Evolutionary conservation across 768 basidiomycete species (phyloP).

Genomic region (Phaeotremella skinneri): DNA sequence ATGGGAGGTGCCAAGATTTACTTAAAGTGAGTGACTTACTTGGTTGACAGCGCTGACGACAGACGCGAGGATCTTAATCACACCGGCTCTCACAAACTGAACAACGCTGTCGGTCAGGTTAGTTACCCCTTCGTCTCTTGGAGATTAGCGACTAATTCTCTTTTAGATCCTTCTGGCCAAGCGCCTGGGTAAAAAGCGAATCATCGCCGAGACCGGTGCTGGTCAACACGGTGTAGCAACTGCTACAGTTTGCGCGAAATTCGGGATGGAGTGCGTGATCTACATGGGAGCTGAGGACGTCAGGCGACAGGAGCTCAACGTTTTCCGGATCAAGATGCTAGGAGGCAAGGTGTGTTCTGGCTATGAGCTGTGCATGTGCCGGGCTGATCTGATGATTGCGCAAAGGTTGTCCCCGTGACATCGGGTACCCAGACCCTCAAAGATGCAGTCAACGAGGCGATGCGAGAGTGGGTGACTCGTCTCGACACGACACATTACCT

Average conservation of each 20-base stretch:
- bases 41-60: neutral
- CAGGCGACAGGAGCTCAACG: conserved; percentile 90
- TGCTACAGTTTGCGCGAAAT: conserved; percentile 95
- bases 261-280: conserved; percentile 88
- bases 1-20: conserved; percentile 94
- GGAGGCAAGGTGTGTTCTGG: conserved; percentile 70
- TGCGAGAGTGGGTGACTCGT: conserved; percentile 98
- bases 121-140: conserved; percentile 26
- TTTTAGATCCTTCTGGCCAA: conserved; percentile 84
- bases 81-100: conserved; percentile 98
- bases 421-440: conserved; percentile 94
- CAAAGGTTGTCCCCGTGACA: conserved; percentile 85
- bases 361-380: neutral
- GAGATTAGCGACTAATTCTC: neutral
- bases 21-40: conserved; percentile 70
- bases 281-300: conserved; percentile 99
- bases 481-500: conserved; percentile 91
- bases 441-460: conserved; percentile 96
- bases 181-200: conserved; percentile 89
- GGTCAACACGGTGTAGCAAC: conserved; percentile 99
- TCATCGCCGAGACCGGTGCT: conserved; percentile 98
- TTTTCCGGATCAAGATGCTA: conserved; percentile 96
- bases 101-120: conserved; percentile 95
- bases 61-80: conserved; percentile 65
- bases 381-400: neutral